Conservation (phyloP, 768 basidiomycete genomes). For the Tricholoma saponaceum region DNA sequence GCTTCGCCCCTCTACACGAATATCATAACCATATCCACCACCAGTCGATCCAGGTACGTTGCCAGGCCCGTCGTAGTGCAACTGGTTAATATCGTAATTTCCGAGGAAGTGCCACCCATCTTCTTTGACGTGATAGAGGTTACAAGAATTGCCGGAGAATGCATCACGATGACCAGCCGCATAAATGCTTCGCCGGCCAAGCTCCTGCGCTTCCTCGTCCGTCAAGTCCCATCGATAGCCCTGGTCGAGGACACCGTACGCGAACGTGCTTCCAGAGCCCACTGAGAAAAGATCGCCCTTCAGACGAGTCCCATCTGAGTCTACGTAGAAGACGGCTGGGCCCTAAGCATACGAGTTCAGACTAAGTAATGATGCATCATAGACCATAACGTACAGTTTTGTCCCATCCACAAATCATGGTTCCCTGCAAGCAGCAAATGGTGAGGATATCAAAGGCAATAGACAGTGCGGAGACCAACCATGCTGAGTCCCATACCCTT, state of each 20-base stretch:
- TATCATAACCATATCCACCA: conserved; percentile 78
- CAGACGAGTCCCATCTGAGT: conserved; percentile 92
- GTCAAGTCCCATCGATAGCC: conserved; percentile 91
- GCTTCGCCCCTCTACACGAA: conserved; percentile 56
- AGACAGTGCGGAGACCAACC: conserved; percentile 45
- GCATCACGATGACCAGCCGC: conserved; percentile 97
- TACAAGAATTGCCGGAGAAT: conserved; percentile 93
- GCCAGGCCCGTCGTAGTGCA: conserved; percentile 89
- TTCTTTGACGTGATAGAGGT: conserved; percentile 93
- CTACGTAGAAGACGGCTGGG: conserved; percentile 94
- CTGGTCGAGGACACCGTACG: conserved; percentile 98
- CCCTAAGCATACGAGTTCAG: conserved; percentile 46
- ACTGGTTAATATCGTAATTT: conserved; percentile 85
- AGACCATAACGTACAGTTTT: conserved; percentile 67
- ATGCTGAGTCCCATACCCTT: conserved; percentile 99
- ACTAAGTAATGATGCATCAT: not conserved
- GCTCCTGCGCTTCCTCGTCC: conserved; percentile 91
- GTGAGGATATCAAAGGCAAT: not conserved
- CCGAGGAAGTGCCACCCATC: conserved; percentile 96
- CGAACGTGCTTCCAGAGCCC: conserved; percentile 96
- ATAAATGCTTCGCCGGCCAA: conserved; percentile 90
- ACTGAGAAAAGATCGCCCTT: conserved; percentile 99
- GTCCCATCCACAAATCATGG: conserved; percentile 99
- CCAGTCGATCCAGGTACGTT: conserved; percentile 57
- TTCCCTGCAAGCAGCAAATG: conserved; percentile 55